Base-by-base conservation (phyloP, 1,139 yeast species). In the Yamadazyma dushanensis region DNA sequence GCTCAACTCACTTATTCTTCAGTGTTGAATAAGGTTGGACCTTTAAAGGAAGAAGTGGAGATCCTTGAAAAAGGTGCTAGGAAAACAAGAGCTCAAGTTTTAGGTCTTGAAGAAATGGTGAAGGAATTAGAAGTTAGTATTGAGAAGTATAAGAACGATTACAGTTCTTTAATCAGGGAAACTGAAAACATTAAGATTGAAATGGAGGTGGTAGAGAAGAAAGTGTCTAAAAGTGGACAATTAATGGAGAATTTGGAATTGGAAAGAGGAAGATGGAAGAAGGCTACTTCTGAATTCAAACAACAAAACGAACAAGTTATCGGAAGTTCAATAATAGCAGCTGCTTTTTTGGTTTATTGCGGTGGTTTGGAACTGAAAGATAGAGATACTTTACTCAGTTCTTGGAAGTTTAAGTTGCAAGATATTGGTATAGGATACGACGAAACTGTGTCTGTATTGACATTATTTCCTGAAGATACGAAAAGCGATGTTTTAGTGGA, bases 31-130 rank as follows among this genome's bases (percentile, higher is more conserved):
- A 73, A 72, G 29, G 78, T 90, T 20, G 87, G 80, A 0, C 98
- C 98, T 0, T 60, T 92, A 49, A 66, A 81, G 41, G 70, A 69
- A 8, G 96, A 89, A 48, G 87, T 89, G 3, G 52, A 49, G 8
- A 50, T 47, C 2, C 66, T 90, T 8, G 94, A 89, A 48, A 54
- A 55, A 1, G 80, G 78, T 23, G 77, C 90, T 0, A 57, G 64
- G 11, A 78, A 79, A 42, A 83, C 90, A 0, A 73, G 70, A 42
- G 80, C 83, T 1, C 79, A 82, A 50, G 69, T 87, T n/a, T 68
- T 73, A 30, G 95, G 94, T 0, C 83, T 90, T 29, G 79, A 80
- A 29, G 83, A 85, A 40, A 87, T 90, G 95, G 84, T 90, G 18
- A 57, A 51, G 0, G 97, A 90, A 50, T 63, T 90, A 26, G 83